These are phyloP conservation scores for Brassica cretica DNA, from an alignment of 345 rosid genomes.

Conservation along the genomic window DNA sequence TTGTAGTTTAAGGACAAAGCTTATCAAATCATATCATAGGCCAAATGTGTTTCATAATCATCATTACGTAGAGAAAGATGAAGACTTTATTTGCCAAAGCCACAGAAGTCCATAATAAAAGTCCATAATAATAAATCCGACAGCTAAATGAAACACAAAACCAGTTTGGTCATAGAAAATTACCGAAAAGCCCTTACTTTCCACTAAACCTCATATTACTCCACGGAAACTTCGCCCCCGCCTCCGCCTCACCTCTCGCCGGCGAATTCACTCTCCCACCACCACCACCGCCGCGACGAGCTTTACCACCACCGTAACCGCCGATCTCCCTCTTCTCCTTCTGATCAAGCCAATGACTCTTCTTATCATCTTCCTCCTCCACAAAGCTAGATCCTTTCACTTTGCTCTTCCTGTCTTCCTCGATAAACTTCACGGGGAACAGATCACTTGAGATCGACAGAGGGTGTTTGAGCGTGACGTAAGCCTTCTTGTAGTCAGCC, in stretches of 20 bases:
- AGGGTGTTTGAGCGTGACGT: conserved; percentile 59
- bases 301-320: conserved; percentile 19
- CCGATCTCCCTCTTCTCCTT: conserved; percentile 44
- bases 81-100: not conserved
- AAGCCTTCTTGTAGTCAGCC: conserved; percentile 93
- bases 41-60: not conserved
- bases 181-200: conserved; percentile 19
- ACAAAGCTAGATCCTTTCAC: conserved; percentile 58
- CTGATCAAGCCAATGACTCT: conserved; percentile 82
- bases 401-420: conserved; percentile 70
- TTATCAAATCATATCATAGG: not conserved
- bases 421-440: conserved; percentile 55
- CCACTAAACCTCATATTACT: conserved; percentile 65
- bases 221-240: conserved; percentile 68
- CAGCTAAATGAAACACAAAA: conserved; percentile 14
- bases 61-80: not conserved
- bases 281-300: conserved; percentile 31
- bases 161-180: conserved; percentile 14
- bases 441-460: conserved; percentile 66
- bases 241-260: conserved; percentile 15
- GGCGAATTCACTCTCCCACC: conserved; percentile 23
- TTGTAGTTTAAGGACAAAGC: not conserved
- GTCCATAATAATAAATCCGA: conserved; percentile 18
- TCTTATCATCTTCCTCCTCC: conserved; percentile 59
- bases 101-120: not conserved